These are phyloP conservation scores for Chaetomiaceae sp. DNA, from an alignment of 2,329 filamentous ascomycete species.

Conservation along the genomic window DNA sequence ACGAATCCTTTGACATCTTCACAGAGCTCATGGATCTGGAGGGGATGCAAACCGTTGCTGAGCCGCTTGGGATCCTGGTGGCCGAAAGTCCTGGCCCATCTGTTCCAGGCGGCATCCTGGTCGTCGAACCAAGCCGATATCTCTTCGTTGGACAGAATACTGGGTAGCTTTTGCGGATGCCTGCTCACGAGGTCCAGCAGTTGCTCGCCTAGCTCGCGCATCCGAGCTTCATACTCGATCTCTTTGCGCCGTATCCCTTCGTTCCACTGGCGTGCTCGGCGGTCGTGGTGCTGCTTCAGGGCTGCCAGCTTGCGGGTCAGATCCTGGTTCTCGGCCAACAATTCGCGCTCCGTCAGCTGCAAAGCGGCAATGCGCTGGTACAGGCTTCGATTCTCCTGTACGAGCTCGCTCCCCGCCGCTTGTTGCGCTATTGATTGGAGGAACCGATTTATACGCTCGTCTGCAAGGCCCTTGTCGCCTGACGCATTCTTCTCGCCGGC, in stretches of 20 bases:
- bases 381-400: slow-evolving; percentile 11
- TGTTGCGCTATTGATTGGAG: slow-evolving; percentile 9
- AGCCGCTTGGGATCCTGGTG: slow-evolving; percentile 5
- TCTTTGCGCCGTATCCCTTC: slow-evolving; percentile 12
- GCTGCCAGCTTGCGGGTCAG: slow-evolving; percentile 6
- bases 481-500: not conserved
- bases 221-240: slow-evolving; percentile 6
- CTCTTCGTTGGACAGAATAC: slow-evolving; percentile 6
- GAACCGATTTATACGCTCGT: slow-evolving; percentile 8
- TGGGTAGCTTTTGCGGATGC: not conserved
- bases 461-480: not conserved
- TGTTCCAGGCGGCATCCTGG: slow-evolving; percentile 2
- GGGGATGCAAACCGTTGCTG: slow-evolving; percentile 5
- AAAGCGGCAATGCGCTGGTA: slow-evolving; percentile 13
- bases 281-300: slow-evolving; percentile 10
- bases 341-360: slow-evolving; percentile 12
- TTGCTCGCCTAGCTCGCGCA: slow-evolving; percentile 12
- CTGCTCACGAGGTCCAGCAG: slow-evolving; percentile 1
- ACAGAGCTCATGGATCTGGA: slow-evolving; percentile 12
- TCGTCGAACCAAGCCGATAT: slow-evolving; percentile 10
- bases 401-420: not conserved
- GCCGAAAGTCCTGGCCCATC: slow-evolving; percentile 5
- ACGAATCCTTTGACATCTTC: slow-evolving; percentile 9
- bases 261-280: slow-evolving; percentile 3
- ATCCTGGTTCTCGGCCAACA: slow-evolving; percentile 13